These are phyloP conservation scores for Pestalotiopsis sp. DNA, from an alignment of 2,329 filamentous ascomycete species.

Conservation along the genomic window DNA sequence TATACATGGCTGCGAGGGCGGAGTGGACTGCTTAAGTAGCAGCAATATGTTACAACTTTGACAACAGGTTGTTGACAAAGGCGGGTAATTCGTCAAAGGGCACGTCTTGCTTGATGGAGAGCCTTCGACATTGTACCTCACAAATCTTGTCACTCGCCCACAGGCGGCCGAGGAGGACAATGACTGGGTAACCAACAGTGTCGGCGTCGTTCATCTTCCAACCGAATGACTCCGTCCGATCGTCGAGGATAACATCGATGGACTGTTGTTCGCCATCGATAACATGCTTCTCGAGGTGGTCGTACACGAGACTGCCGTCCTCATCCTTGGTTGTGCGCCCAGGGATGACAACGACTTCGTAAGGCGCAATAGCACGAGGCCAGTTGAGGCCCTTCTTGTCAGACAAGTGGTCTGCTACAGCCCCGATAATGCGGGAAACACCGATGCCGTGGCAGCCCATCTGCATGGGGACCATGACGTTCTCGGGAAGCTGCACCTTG, in stretches of 20 bases:
- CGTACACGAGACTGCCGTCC: slow-evolving; percentile 61
- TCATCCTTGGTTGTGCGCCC: slow-evolving; percentile 48
- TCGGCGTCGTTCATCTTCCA: slow-evolving; percentile 95
- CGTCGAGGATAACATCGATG: slow-evolving; percentile 74
- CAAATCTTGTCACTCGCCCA: slow-evolving; percentile 64
- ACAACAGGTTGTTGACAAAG: slow-evolving; percentile 51
- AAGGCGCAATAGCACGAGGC: slow-evolving; percentile 86
- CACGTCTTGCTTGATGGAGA: slow-evolving; percentile 65
- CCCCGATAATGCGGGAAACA: slow-evolving; percentile 85
- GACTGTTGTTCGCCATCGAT: slow-evolving; percentile 15
- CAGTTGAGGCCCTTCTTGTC: slow-evolving; percentile 81
- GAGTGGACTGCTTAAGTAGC: background rate
- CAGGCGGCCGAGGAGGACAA: slow-evolving; percentile 75
- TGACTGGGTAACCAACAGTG: slow-evolving; percentile 82
- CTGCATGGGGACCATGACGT: slow-evolving; percentile 62
- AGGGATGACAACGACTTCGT: slow-evolving; percentile 71
- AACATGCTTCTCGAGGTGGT: slow-evolving; percentile 47
- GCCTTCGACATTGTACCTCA: slow-evolving; percentile 78
- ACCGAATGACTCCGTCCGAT: slow-evolving; percentile 67
- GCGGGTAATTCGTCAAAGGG: slow-evolving; percentile 48
- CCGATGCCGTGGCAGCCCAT: slow-evolving; percentile 99
- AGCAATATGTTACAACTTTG: slow-evolving; percentile 46
- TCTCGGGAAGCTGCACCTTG: slow-evolving; percentile 51
- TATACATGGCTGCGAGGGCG: background rate
- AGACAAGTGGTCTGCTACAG: slow-evolving; percentile 75